Conservation (phyloP, 2,329 filamentous ascomycete genomes). For the Epichloe sibirici region DNA sequence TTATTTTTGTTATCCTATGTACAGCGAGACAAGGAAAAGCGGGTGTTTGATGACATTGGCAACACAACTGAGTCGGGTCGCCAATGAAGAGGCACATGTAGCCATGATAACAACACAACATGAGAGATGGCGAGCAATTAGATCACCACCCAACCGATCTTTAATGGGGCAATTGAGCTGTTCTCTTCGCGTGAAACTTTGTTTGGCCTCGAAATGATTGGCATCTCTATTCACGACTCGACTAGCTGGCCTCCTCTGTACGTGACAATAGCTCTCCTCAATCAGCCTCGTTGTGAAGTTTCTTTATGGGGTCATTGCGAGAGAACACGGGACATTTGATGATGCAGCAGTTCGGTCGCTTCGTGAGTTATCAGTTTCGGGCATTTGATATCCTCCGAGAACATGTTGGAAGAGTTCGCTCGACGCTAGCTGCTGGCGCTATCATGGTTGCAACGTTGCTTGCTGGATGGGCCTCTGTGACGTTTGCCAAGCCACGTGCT, state of each 20-base stretch:
- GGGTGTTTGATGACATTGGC: background rate
- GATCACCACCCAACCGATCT: background rate
- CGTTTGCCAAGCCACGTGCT: background rate
- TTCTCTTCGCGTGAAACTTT: background rate
- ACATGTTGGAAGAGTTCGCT: too few species aligned
- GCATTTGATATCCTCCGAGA: too few species aligned
- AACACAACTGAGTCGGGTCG: background rate
- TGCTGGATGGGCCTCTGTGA: background rate
- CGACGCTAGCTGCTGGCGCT: too few species aligned
- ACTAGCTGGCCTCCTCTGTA: too few species aligned
- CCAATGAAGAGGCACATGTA: background rate
- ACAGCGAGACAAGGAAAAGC: constrained; percentile 1
- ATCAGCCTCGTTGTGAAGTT: too few species aligned
- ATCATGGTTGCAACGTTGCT: too few species aligned
- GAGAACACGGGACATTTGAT: too few species aligned
- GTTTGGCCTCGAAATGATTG: background rate
- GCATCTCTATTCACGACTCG: background rate
- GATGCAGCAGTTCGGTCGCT: too few species aligned
- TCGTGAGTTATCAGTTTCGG: too few species aligned
- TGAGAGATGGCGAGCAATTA: background rate
- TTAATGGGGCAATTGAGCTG: background rate
- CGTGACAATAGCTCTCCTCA: too few species aligned
- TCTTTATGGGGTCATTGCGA: too few species aligned
- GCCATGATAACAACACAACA: background rate
- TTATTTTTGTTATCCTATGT: background rate